These are phyloP conservation scores for Amoebophrya sp. DNA, from an alignment of 169 alveolate genomes.

Conservation along the genomic window DNA sequence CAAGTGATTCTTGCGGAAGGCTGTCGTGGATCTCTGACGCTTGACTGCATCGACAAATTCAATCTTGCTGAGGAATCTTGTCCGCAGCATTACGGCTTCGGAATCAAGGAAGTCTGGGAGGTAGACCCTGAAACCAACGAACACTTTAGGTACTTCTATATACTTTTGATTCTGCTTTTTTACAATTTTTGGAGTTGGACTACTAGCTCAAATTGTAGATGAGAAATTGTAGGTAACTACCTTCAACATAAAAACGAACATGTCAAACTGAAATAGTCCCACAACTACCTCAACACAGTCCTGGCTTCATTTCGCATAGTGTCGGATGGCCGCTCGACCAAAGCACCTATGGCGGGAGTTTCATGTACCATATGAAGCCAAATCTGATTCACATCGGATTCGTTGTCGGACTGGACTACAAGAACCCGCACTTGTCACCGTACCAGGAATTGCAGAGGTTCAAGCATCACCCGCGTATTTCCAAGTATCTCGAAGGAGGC, in stretches of 20 bases:
- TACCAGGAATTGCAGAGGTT: slow-evolving; percentile 68
- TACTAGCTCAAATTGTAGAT: too few relatives aligned
- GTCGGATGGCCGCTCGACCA: slow-evolving; percentile 74
- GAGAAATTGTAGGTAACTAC: too few relatives aligned
- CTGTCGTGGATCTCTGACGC: slow-evolving; percentile 66
- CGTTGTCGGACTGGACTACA: slow-evolving; percentile 68
- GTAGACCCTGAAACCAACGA: slow-evolving; percentile 30
- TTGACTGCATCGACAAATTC: slow-evolving; percentile 51
- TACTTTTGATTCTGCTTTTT: background rate
- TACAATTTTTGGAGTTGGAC: too few relatives aligned
- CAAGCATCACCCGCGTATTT: slow-evolving; percentile 62
- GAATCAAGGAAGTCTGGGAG: slow-evolving; percentile 62
- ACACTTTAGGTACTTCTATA: background rate
- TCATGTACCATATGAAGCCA: slow-evolving; percentile 66
- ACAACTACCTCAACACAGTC: background rate
- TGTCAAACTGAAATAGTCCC: background rate
- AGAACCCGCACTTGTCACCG: slow-evolving; percentile 66
- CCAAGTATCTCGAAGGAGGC: slow-evolving; percentile 63
- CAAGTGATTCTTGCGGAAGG: slow-evolving; percentile 74
- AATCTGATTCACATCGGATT: slow-evolving; percentile 63
- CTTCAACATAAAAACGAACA: background rate
- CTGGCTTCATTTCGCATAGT: slow-evolving; percentile 35
- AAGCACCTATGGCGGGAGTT: slow-evolving; percentile 67
- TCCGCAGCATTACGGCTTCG: slow-evolving; percentile 62
- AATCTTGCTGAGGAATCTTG: slow-evolving; percentile 52